Conservation (phyloP, 352 stramenopile genomes). For the Globisporangium iwayamae region DNA sequence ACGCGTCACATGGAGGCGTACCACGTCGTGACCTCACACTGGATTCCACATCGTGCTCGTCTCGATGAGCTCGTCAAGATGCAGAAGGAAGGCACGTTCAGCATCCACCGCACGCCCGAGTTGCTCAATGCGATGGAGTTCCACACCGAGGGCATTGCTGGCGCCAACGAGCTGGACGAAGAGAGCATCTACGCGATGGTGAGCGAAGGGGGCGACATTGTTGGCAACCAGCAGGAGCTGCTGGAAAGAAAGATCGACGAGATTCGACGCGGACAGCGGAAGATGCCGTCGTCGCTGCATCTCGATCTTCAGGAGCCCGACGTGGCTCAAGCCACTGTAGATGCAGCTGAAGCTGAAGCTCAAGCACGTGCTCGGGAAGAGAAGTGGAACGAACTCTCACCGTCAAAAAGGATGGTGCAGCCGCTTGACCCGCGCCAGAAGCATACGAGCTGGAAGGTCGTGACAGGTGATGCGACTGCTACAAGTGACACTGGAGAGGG, state of each 20-base stretch:
- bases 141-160: constrained; percentile 61
- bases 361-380: constrained; percentile 7
- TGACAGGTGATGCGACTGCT: constrained; percentile 12
- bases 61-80: constrained; percentile 68
- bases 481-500: neutral
- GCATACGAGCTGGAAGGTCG: constrained; percentile 58
- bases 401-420: constrained; percentile 39
- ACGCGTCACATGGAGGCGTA: constrained; percentile 48
- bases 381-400: constrained; percentile 55
- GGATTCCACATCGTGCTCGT: constrained; percentile 44
- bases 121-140: constrained; percentile 62
- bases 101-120: constrained; percentile 67
- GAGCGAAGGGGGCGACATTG: constrained; percentile 17
- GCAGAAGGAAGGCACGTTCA: constrained; percentile 77
- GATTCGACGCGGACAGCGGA: constrained; percentile 55
- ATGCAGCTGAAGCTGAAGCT: constrained; percentile 19
- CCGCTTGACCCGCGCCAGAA: constrained; percentile 54
- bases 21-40: constrained; percentile 62
- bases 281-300: constrained; percentile 35
- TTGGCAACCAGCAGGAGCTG: constrained; percentile 31
- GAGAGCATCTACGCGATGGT: constrained; percentile 32
- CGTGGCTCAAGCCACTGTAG: constrained; percentile 13
- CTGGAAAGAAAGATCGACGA: constrained; percentile 57
- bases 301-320: constrained; percentile 32
- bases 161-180: constrained; percentile 35